phyloP scores from a whole-genome alignment of 352 stramenopile species.

The Thraustochytrium sp. region DNA sequence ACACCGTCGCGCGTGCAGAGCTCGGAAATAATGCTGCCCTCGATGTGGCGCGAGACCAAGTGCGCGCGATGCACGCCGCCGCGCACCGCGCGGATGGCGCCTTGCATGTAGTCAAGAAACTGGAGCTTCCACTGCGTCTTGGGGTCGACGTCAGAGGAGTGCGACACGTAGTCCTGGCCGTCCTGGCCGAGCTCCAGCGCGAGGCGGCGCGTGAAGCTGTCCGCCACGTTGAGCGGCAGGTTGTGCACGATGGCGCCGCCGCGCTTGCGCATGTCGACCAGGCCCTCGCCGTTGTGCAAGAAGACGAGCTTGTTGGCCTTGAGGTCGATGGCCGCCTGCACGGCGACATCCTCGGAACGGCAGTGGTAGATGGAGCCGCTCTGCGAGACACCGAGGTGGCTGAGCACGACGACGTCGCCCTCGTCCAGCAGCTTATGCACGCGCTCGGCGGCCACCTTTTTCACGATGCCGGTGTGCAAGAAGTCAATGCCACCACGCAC shows the following conservation, averaged over 20 bases:
- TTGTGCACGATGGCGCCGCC: constrained; percentile 42
- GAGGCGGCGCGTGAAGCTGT: background rate
- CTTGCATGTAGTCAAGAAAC: constrained; percentile 72
- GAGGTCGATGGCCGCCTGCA: constrained; percentile 72
- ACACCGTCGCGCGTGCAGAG: constrained; percentile 77
- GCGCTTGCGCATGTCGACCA: constrained; percentile 66
- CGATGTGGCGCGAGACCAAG: constrained; percentile 70
- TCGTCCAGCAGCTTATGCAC: constrained; percentile 80
- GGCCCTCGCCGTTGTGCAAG: constrained; percentile 74
- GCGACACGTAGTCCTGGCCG: constrained; percentile 20
- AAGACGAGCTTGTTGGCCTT: constrained; percentile 77
- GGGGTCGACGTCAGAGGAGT: constrained; percentile 32
- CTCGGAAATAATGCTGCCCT: constrained; percentile 69
- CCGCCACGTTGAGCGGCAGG: constrained; percentile 30
- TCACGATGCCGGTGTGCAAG: constrained; percentile 48
- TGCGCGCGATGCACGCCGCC: constrained; percentile 74
- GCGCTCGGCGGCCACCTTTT: constrained; percentile 79
- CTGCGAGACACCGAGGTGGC: constrained; percentile 72
- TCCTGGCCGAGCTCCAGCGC: constrained; percentile 35
- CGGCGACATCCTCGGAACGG: constrained; percentile 74
- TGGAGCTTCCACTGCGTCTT: constrained; percentile 54
- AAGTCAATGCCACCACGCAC: constrained; percentile 74
- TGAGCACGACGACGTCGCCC: constrained; percentile 77
- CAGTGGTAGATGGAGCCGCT: constrained; percentile 80
- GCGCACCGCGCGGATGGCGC: constrained; percentile 71